Percentiles rank a stretch among this genome's conserved stretches.
Evolutionary conservation across 495 filamentous ascomycete species (phyloP).

Genomic region (Cercophora samala): DNA sequence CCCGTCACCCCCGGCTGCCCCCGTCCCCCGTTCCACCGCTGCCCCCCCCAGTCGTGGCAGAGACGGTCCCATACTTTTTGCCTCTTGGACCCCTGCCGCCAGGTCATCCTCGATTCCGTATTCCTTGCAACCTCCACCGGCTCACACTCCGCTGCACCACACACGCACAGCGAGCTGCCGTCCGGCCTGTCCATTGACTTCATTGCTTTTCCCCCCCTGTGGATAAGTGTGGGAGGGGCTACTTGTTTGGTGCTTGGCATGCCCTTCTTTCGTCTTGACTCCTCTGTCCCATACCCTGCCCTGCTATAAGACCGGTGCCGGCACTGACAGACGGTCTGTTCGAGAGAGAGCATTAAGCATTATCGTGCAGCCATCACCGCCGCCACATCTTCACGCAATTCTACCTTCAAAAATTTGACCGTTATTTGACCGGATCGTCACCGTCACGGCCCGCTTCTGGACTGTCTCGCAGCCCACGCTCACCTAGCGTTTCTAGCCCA

Average conservation of each 20-base stretch:
- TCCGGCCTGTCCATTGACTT: slow-evolving; percentile 28
- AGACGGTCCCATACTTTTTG: slow-evolving; percentile 7
- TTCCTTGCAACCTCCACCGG: slow-evolving; percentile 11
- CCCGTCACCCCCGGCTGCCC: background rate
- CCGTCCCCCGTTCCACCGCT: background rate
- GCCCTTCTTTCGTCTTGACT: slow-evolving; percentile 11
- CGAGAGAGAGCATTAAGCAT: background rate
- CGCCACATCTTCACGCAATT: slow-evolving; percentile 26
- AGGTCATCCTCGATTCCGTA: slow-evolving; percentile 14
- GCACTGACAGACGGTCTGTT: background rate
- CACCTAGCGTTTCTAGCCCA: slow-evolving; percentile 10
- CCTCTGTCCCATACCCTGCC: slow-evolving; percentile 1
- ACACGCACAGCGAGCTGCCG: slow-evolving; percentile 5
- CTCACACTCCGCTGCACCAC: slow-evolving; percentile 13
- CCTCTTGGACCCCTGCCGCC: slow-evolving; percentile 16
- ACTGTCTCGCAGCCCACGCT: slow-evolving; percentile 12
- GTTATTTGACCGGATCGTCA: slow-evolving; percentile 36
- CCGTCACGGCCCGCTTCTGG: slow-evolving; percentile 23
- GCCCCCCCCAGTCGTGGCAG: slow-evolving; percentile 15
- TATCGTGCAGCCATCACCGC: slow-evolving; percentile 13
- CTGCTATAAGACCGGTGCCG: background rate
- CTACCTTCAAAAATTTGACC: slow-evolving; percentile 33
- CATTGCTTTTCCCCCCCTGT: slow-evolving; percentile 16
- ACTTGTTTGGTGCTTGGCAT: slow-evolving; percentile 24
- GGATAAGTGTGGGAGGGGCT: slow-evolving; percentile 10